phyloP scores from a whole-genome alignment of 2,329 filamentous ascomycete genomes.

The Didymella arachidicola region DNA sequence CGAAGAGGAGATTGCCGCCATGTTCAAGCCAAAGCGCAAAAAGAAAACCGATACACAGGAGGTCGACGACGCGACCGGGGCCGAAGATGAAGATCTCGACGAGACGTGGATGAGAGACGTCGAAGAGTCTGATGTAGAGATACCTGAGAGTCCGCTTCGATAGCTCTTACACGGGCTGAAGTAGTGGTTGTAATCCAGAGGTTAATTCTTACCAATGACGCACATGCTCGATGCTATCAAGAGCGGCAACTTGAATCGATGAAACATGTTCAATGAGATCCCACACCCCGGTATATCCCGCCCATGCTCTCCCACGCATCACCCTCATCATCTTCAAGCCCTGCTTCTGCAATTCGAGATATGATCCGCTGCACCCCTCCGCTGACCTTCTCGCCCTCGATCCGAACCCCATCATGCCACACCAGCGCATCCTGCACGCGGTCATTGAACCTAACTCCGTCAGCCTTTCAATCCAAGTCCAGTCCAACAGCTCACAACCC shows the following conservation, averaged over 20 bases:
- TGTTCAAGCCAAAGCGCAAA: slow-evolving; percentile 66
- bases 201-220: neutral
- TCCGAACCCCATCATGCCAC: slow-evolving; percentile 36
- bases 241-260: neutral
- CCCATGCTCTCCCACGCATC: slow-evolving; percentile 24
- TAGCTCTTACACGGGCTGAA: neutral
- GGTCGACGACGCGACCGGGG: slow-evolving; percentile 18
- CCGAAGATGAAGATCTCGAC: slow-evolving; percentile 40
- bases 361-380: slow-evolving; percentile 35
- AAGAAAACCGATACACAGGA: slow-evolving; percentile 43
- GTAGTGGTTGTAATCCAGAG: no score
- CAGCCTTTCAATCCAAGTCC: neutral
- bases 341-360: slow-evolving; percentile 33
- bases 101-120: slow-evolving; percentile 47
- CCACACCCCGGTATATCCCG: slow-evolving; percentile 17
- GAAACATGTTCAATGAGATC: neutral
- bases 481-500: no score
- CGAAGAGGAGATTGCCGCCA: slow-evolving; percentile 70
- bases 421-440: slow-evolving; percentile 32
- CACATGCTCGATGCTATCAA: neutral
- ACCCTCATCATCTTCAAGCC: slow-evolving; percentile 34
- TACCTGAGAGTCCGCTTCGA: slow-evolving; percentile 5
- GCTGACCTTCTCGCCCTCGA: slow-evolving; percentile 35
- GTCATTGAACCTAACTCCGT: slow-evolving; percentile 24
- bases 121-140: slow-evolving; percentile 38